phyloP scores from a whole-genome alignment of 305 asterid genomes.

The Stenogyne calaminthoides region DNA sequence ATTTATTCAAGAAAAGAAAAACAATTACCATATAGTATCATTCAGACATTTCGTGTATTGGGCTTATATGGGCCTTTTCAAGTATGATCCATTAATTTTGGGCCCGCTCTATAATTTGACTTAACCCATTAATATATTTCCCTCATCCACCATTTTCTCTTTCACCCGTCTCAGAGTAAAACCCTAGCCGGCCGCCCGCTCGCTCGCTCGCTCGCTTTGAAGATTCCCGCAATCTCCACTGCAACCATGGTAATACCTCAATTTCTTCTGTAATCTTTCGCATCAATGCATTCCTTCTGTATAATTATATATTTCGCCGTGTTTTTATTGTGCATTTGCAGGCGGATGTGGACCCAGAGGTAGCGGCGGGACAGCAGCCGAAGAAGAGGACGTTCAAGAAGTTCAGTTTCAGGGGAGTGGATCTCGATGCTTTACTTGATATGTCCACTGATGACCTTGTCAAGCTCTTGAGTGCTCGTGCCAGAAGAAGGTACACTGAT shows the following conservation, averaged over 20 bases:
- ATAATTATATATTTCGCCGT: background rate
- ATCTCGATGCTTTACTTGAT: conserved; percentile 87
- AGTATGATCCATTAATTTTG: too few species aligned
- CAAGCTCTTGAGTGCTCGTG: conserved; percentile 75
- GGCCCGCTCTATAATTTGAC: too few species aligned
- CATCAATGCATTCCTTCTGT: background rate
- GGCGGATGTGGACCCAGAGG: conserved; percentile 78
- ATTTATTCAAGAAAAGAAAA: too few species aligned
- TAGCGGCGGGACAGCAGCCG: conserved; percentile 63
- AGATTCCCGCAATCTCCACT: too few species aligned
- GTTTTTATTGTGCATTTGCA: conserved; percentile 26
- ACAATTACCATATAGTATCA: too few species aligned
- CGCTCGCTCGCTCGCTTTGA: too few species aligned
- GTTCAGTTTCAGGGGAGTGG: conserved; percentile 90
- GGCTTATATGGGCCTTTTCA: too few species aligned
- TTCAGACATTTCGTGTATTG: too few species aligned
- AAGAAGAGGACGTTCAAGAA: conserved; percentile 94
- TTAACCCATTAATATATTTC: too few species aligned
- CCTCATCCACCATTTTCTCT: too few species aligned
- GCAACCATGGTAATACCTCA: conserved; percentile 39
- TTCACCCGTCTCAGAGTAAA: too few species aligned
- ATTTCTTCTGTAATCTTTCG: background rate
- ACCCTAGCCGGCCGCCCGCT: too few species aligned
- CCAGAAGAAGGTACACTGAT: conserved; percentile 66
- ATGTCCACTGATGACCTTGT: conserved; percentile 89